These are phyloP conservation scores for Persicaria maculosa DNA, from an alignment of 148 eudicot genomes.

Conservation along the genomic window DNA sequence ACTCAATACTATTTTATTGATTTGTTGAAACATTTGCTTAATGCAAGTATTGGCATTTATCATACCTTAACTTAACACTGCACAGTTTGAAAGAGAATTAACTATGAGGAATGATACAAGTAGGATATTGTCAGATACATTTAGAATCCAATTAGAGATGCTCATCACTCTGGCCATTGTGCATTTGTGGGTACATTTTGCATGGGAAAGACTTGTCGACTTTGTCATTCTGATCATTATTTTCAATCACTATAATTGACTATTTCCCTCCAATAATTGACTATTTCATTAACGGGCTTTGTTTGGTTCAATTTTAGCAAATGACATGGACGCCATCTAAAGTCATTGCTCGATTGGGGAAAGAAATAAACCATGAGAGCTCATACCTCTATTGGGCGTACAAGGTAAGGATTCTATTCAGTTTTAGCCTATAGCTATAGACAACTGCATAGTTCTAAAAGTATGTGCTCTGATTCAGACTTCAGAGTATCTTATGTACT, in stretches of 20 bases:
- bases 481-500: not conserved
- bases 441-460: not conserved
- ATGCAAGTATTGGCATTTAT: not conserved
- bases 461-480: not conserved
- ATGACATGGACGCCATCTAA: constrained; percentile 84
- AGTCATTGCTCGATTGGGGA: constrained; percentile 88
- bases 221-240: not conserved
- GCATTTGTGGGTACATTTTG: too few species aligned
- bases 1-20: not conserved
- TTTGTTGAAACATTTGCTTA: not conserved
- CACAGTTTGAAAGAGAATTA: too few species aligned
- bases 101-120: not conserved
- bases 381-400: constrained; percentile 96
- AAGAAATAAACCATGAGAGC: constrained; percentile 78
- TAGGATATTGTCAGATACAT: not conserved
- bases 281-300: not conserved
- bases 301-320: constrained; percentile 31
- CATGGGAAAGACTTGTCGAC: not conserved
- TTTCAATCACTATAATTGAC: not conserved
- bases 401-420: constrained; percentile 40
- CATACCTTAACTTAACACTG: not conserved
- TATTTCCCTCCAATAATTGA: not conserved
- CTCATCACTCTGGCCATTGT: too few species aligned
- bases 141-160: too few species aligned
- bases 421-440: not conserved